These are phyloP conservation scores for Melampsora americana DNA, from an alignment of 1,284 basidiomycete species.

Conservation along the genomic window DNA sequence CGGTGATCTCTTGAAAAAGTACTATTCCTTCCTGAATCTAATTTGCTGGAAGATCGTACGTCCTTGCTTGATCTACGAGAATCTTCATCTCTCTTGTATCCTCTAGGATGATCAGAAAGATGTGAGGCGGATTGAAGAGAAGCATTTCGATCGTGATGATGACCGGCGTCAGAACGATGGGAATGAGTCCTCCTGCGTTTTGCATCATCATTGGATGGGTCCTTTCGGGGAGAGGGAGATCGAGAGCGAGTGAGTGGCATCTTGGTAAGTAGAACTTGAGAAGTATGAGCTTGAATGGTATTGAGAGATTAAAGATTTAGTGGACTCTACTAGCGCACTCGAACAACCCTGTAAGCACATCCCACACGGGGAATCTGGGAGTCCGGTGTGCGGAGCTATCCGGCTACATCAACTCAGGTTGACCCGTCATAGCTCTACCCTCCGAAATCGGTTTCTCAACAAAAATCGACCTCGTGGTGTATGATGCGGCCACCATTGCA, in stretches of 20 bases:
- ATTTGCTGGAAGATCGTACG: neutral
- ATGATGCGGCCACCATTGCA: too few species aligned
- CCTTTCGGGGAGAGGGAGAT: conserved; percentile 30
- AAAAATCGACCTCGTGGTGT: too few species aligned
- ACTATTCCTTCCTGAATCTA: conserved; percentile 1
- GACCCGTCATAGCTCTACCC: too few species aligned
- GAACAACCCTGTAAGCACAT: too few species aligned
- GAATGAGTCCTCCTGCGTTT: conserved; percentile 34
- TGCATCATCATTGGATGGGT: conserved; percentile 10
- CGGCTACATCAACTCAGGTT: too few species aligned
- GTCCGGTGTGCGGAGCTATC: too few species aligned
- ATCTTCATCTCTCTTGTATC: conserved; percentile 1
- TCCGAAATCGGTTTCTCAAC: too few species aligned
- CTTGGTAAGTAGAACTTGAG: neutral
- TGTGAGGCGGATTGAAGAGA: conserved; percentile 4
- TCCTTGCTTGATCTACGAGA: conserved; percentile 1
- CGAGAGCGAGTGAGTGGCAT: conserved; percentile 35
- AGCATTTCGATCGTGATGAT: conserved; percentile 15
- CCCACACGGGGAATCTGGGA: too few species aligned
- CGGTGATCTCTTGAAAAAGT: neutral
- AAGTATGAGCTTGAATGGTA: too few species aligned
- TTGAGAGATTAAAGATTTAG: too few species aligned
- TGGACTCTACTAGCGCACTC: too few species aligned
- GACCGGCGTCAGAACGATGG: conserved; percentile 9
- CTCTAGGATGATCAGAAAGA: conserved; percentile 2